Conservation (phyloP, 306 rosid species). For the Prosopis cineraria region DNA sequence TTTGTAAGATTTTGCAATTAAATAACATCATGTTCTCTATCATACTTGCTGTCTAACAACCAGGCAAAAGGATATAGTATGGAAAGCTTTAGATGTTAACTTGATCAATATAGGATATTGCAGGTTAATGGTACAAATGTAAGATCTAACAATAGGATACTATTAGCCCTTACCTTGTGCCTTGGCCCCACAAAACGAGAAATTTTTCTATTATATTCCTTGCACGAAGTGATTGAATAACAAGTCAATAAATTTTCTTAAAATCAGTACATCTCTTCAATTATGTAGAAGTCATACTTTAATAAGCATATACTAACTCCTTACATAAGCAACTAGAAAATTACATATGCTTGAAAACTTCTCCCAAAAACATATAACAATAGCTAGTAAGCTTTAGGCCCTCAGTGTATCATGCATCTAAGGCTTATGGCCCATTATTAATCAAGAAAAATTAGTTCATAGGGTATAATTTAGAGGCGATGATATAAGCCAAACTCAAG, state of each 20-base stretch:
- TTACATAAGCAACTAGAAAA: background rate
- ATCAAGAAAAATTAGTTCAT: too few relatives aligned
- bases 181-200: too few relatives aligned
- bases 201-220: too few relatives aligned
- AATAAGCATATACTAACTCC: background rate
- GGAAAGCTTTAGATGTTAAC: background rate
- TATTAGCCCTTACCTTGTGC: background rate
- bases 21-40: background rate
- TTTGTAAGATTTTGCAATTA: constrained; percentile 52
- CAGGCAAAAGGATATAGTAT: background rate
- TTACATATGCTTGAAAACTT: background rate
- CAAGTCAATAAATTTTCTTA: too few relatives aligned
- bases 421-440: too few relatives aligned
- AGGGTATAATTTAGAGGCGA: too few relatives aligned
- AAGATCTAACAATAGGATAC: background rate
- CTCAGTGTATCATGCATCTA: background rate
- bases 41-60: background rate
- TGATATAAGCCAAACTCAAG: too few relatives aligned
- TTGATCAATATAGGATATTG: background rate
- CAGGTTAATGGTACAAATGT: background rate
- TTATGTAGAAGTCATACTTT: background rate
- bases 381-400: background rate
- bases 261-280: too few relatives aligned
- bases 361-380: background rate
- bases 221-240: too few relatives aligned